These are phyloP conservation scores for Phytophthora tubulina DNA, from an alignment of 352 stramenopile species.

Conservation along the genomic window DNA sequence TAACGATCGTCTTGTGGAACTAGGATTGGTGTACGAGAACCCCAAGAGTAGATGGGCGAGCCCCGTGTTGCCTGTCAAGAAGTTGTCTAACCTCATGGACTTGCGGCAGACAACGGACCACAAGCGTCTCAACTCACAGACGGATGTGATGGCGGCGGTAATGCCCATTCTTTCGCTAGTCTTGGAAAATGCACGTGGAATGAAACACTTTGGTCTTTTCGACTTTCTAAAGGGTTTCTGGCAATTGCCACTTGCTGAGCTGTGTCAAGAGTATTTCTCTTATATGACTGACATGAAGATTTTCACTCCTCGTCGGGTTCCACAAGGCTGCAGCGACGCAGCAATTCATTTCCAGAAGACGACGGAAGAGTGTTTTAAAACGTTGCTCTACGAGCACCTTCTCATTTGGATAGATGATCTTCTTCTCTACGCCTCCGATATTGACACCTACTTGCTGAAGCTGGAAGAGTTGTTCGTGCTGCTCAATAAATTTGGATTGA, in stretches of 20 bases:
- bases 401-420: background rate
- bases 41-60: too few species aligned
- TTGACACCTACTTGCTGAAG: background rate
- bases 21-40: too few species aligned
- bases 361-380: background rate
- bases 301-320: constrained; percentile 26
- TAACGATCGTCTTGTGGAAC: too few species aligned
- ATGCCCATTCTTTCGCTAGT: too few species aligned
- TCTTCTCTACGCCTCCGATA: background rate
- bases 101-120: too few species aligned
- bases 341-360: background rate
- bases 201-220: constrained; percentile 11
- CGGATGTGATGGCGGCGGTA: too few species aligned
- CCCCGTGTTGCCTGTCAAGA: too few species aligned
- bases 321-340: background rate
- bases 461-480: background rate
- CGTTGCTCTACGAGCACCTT: constrained; percentile 8
- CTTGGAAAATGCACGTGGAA: too few species aligned
- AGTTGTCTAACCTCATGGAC: too few species aligned
- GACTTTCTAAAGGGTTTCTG: constrained; percentile 20
- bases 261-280: constrained; percentile 18
- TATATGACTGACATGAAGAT: constrained; percentile 37
- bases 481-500: background rate
- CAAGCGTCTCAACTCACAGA: too few species aligned
- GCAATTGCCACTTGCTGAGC: constrained; percentile 11